phyloP scores from a whole-genome alignment of 208 protist species.

The Leishmania tropica region DNA sequence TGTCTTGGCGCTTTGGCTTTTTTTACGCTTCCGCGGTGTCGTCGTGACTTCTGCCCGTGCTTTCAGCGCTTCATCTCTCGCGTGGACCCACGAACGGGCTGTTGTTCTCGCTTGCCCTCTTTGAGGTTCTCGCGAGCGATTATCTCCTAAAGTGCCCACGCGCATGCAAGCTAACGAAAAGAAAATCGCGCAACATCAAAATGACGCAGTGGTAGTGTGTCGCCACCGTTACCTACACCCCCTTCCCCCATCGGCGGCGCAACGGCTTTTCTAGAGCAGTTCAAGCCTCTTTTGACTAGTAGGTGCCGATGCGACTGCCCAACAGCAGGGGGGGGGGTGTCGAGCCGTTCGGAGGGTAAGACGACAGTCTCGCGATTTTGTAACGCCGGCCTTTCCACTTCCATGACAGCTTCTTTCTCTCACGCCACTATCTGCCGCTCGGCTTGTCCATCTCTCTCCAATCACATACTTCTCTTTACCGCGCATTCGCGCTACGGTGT shows the following conservation, averaged over 20 bases:
- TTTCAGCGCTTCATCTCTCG: background rate
- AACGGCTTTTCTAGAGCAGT: background rate
- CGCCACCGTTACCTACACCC: background rate
- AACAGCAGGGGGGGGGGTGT: background rate
- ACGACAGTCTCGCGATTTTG: too few species aligned
- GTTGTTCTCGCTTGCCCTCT: background rate
- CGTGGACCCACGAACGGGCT: background rate
- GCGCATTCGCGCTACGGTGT: background rate
- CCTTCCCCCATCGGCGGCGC: background rate
- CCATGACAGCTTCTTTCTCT: background rate
- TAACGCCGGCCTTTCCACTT: background rate
- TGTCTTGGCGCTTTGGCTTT: conserved; percentile 6
- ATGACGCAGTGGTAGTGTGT: background rate
- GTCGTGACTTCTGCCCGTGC: background rate
- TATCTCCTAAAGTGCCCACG: background rate
- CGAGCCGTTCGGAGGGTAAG: too few species aligned
- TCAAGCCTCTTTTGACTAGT: background rate
- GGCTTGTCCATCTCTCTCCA: background rate
- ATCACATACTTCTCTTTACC: background rate
- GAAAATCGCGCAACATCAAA: background rate
- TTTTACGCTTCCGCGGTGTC: background rate
- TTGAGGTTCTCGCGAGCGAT: background rate
- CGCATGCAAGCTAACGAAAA: background rate
- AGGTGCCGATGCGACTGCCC: background rate
- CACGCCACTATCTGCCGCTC: background rate